Conservation (phyloP, 495 filamentous ascomycete genomes). For the Penicillium turbatum region DNA sequence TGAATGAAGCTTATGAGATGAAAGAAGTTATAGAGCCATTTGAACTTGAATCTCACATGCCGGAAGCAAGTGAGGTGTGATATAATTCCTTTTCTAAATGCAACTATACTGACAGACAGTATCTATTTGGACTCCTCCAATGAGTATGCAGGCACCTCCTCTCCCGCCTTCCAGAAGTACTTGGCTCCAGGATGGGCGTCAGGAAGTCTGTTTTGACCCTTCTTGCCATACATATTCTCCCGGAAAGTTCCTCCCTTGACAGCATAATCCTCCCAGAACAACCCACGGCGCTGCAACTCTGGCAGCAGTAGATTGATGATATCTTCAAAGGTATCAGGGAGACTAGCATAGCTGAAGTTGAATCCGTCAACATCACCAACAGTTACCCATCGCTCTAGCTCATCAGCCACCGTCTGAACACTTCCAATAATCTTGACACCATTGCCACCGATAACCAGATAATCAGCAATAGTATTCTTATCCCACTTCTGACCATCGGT, state of each 20-base stretch:
- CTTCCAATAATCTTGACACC: constrained; percentile 55
- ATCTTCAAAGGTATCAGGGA: constrained; percentile 61
- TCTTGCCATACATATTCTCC: constrained; percentile 38
- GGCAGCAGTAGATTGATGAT: constrained; percentile 48
- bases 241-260: constrained; percentile 43
- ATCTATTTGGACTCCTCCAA: constrained; percentile 12
- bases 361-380: constrained; percentile 62
- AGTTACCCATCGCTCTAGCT: constrained; percentile 56
- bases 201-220: constrained; percentile 38
- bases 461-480: constrained; percentile 57
- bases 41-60: background rate
- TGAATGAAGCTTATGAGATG: background rate
- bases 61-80: background rate
- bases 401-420: constrained; percentile 54
- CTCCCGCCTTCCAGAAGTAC: constrained; percentile 42
- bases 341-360: constrained; percentile 55
- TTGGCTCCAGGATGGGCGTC: constrained; percentile 42
- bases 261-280: constrained; percentile 46
- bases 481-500: constrained; percentile 54
- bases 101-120: background rate
- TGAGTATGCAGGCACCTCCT: constrained; percentile 30
- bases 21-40: background rate
- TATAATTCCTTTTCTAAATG: background rate
- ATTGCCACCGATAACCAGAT: constrained; percentile 55
- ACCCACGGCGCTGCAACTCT: constrained; percentile 42